Base-by-base conservation (phyloP, 2,329 filamentous ascomycete genomes). In the Pseudopithomyces maydicus region DNA sequence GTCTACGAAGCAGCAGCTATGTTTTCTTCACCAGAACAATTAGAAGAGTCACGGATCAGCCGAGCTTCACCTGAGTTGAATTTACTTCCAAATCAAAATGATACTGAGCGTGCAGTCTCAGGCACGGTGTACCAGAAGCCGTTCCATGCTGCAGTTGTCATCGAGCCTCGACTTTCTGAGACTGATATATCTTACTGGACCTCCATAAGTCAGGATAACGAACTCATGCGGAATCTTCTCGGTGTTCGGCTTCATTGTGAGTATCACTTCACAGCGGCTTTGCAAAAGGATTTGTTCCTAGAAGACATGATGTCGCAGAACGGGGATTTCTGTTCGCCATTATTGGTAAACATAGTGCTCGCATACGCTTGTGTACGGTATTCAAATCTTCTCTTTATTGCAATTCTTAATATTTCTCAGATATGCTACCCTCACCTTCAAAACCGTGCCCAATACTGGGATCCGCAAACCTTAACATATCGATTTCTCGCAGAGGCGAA, bases 181-280 rank as follows among this genome's bases (percentile, higher is more conserved):
- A 55, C 54, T n/a, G 58, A 39, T 17, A 45, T 54, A 32, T 65
- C 61, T 17, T 38, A 10, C 56, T 67, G 66, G 63, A 67, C 66
- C 15, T 59, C 50, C 19, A 56, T 68, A 22, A 58, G 58, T 33
- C 35, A 53, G 11, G 58, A 68, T 11, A 54, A 68, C 36, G 36
- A 29, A 19, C 52, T 67, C n/a, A 52, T 68, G 33, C 58, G 59
- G 14, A 57, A 52, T 2, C 46, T 68, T 2, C 52, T 68, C n/a
- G 14, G 22, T 15, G 12, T 3, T 3, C 32, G 26, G 44, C 44
- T 57, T 3, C 46, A 33, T 49, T 55, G 43, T 29, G 52, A 55
- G 23, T 55, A 49, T 29, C 52, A 55, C 3, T 48, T 49, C 20
- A 49, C 43, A 17, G 43, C 52, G 3, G 43, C 46, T 15, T 51